Evolutionary conservation across 176 grass and related monocot genomes (phyloP), one percentile per base, ranked within the genome.

Genomic region (Aegilops speltoides): DNA sequence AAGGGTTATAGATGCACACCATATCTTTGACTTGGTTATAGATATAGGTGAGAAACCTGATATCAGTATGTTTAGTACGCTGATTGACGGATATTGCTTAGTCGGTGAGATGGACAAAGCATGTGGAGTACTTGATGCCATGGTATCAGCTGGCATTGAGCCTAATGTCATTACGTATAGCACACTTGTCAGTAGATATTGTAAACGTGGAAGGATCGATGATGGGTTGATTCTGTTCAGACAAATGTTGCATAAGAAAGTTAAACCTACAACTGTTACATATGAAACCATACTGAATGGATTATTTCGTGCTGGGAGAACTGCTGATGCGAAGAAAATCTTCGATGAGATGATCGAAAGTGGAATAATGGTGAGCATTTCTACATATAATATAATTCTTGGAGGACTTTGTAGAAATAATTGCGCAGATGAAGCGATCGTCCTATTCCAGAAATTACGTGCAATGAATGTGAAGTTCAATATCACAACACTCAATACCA

Each of bases 31-130:
- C 71, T 46, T 74, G 38, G 38, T 74, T 46, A 26, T 4, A 46
- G n/a, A 26, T 0, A 46, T 74, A 26, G 71, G 71, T 46, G 38
- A 46, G n/a, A 74, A 3, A 3, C 71, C 71, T 74, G 1, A 46
- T 26, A 13, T 16, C n/a, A 26, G 45, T 74, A 74, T 13, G 41
- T 74, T 74, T 16, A 45, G 0, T 74, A 45, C 40, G 7, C 23
- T 74, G 38, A 46, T 74, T 74, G 71, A 45, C 0, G 71, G 71
- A 46, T 74, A 74, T 74, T 74, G 38, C 71, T 74, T 74, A 25
- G 40, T 46, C 1, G 71, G 71, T 6, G 24, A 74, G 11, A 74
- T 74, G 38, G 40, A 73, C 37, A 73, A 45, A 73, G 70, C 70
- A 45, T 2, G 7, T 1, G 0, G 12, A 45, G 38, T 73, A 23